Evolutionary conservation across 2,329 filamentous ascomycete genomes (phyloP), one percentile per base, ranked within the genome.

Genomic region (Neopestalotiopsis rosae): DNA sequence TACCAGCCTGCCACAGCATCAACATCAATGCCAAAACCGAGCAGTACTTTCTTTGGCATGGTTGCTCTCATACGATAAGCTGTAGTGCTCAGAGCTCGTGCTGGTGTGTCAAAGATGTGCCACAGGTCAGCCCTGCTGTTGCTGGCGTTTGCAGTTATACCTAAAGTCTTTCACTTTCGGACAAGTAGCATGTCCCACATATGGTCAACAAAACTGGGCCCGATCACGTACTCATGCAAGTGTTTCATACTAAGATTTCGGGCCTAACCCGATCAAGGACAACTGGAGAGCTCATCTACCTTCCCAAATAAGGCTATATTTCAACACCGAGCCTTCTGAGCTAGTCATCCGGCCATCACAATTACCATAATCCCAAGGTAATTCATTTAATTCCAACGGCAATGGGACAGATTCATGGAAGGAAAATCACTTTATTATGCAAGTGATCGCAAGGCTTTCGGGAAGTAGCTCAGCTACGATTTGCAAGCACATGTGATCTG

Each of bases 1-100:
- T 67, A 70, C 68, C 68, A 71, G 49, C 67, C 67, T 34, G 66
- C 67, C n/a, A 69, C 69, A 14, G 70, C 70, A 65, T 71, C 70
- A 13, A 71, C 66, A 24, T 71, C 70, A 66, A 71, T 66, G 20
- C 62, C 62, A 34, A 38, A 65, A 20, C 62, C 62, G 38, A 20
- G 20, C 14, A 65, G 38, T 20, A 65, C 38, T 28, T 40, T 45
- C 30, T 65, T 65, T 13, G 62, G 34, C 61, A 62, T 62, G 5
- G 14, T 62, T 5, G 4, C 13, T 6, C 14, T 49, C 6, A 17
- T n/a, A 14, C 4, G n/a, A 6, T 49, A n/a, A n/a, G 45, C 7
- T 49, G 13, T 5, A 49, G n/a, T 17, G 5, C 5, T 49, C 14
- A n/a, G 14, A 2, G 17, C 14, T 5, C n/a, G 7, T 20, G 17